Evolutionary conservation across 1,139 yeast species (phyloP).

Genomic region (Candida sp.): DNA sequence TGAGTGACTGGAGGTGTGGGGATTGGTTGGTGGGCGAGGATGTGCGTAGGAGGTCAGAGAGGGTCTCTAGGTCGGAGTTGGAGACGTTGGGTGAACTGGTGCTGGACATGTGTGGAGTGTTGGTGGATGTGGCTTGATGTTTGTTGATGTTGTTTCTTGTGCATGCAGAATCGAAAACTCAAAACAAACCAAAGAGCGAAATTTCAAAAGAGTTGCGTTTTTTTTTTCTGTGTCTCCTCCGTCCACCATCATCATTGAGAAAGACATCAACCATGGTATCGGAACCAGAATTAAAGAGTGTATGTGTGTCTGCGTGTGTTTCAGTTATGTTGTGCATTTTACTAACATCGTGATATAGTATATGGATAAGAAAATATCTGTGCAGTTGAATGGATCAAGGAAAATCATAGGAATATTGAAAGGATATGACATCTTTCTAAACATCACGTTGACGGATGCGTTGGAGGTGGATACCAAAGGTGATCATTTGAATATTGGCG

Average conservation of each 20-base stretch:
- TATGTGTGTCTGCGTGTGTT: constrained; percentile 24
- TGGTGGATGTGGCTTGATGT: not conserved
- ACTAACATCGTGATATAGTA: constrained; percentile 50
- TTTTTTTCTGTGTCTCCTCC: not conserved
- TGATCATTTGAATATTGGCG: constrained; percentile 58
- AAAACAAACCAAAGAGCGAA: not conserved
- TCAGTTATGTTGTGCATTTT: not conserved
- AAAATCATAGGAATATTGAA: constrained; percentile 72
- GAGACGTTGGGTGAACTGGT: constrained; percentile 3
- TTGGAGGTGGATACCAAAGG: constrained; percentile 60
- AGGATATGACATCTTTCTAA: constrained; percentile 81
- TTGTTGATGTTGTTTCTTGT: not conserved
- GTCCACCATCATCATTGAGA: not conserved
- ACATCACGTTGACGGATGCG: constrained; percentile 76
- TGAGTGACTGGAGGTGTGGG: not conserved
- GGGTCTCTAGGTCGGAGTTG: constrained; percentile 6
- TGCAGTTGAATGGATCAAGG: constrained; percentile 78
- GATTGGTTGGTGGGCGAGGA: constrained; percentile 8
- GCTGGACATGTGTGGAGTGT: constrained; percentile 1
- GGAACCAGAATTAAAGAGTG: constrained; percentile 62
- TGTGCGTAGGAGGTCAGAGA: constrained; percentile 10
- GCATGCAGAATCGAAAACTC: constrained; percentile 1
- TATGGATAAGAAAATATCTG: constrained; percentile 72
- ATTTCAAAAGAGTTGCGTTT: not conserved
- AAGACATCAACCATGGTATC: constrained; percentile 50